Base-by-base conservation (phyloP, 306 rosid genomes). In the Sphenostylis stenocarpa region DNA sequence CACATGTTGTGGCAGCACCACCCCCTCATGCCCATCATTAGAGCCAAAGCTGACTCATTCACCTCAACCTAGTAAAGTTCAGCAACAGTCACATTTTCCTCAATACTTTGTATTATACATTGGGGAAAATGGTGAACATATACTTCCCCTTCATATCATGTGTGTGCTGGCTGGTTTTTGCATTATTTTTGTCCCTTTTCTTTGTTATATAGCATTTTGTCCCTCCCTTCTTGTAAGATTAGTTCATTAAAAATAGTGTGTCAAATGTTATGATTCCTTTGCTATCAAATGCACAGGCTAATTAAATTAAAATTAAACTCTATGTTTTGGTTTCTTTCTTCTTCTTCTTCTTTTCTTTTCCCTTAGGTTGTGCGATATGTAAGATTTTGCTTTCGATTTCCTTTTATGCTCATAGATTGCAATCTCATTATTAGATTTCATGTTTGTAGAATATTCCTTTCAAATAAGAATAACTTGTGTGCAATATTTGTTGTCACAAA, bases 51-150 rank as follows among this genome's bases (percentile, higher is more conserved):
- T 34, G 28, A 63, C 17, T 65, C 51, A 65, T 65, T 65, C 70
- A 65, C 31, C 31, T 19, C 29, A 38, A 38, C 49, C 17, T 64
- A 38, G 9, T 36, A 63, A 24, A 45, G 45, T 39, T 57, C 73
- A 28, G 44, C 58, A 45, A 20, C 68, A 73, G 38, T 52, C 60
- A 72, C 55, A 58, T 48, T 73, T 71, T 65, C 70, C 51, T 73
- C 56, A 53, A 55, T 85, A 73, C 69, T 81, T 76, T 93, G 98
- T 87, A 86, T 70, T 87, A 85, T 90, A 90, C 85, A 79, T 51
- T 87, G 87, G 92, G 86, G 72, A 51, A 36, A 77, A 64, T 82
- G 81, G 87, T 83, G 45, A 83, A 49, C 10, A 84, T 82, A 81
- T 72, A 75, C 81, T 49, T 77, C 24, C 80, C 85, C 47, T 53